Conservation (phyloP, 345 rosid genomes). For the Salix suchowensis region DNA sequence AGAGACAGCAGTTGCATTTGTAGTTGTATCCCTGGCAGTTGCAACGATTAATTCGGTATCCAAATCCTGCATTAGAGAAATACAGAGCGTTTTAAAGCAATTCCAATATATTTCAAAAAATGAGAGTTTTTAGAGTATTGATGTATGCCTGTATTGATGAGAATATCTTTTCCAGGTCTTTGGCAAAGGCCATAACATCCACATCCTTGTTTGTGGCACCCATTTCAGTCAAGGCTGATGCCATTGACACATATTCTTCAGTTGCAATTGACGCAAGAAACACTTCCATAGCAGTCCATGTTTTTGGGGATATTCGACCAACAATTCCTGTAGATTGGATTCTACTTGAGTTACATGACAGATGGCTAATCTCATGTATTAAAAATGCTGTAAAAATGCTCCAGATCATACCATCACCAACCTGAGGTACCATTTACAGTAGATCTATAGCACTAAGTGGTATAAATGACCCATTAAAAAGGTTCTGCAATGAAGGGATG, state of each 20-base stretch:
- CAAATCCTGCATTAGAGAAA: conserved; percentile 54
- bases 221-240: conserved; percentile 91
- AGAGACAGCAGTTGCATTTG: conserved; percentile 74
- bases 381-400: background rate
- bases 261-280: conserved; percentile 77
- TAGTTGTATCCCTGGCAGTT: conserved; percentile 62
- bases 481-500: too few relatives aligned
- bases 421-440: background rate
- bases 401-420: background rate
- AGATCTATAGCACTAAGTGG: background rate
- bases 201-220: conserved; percentile 94
- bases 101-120: background rate
- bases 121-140: conserved; percentile 26
- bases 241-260: conserved; percentile 86
- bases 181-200: conserved; percentile 74
- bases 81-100: background rate
- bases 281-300: conserved; percentile 93
- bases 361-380: background rate
- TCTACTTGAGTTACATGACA: conserved; percentile 3
- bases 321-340: conserved; percentile 64
- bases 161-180: conserved; percentile 86
- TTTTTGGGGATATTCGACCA: conserved; percentile 95
- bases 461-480: too few relatives aligned
- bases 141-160: conserved; percentile 72
- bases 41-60: conserved; percentile 86